A percentile compares a stretch with the other conserved stretches of the same genome.
Evolutionary conservation across 169 alveolate genomes (phyloP).

Genomic region (Cystoisospora suis): DNA sequence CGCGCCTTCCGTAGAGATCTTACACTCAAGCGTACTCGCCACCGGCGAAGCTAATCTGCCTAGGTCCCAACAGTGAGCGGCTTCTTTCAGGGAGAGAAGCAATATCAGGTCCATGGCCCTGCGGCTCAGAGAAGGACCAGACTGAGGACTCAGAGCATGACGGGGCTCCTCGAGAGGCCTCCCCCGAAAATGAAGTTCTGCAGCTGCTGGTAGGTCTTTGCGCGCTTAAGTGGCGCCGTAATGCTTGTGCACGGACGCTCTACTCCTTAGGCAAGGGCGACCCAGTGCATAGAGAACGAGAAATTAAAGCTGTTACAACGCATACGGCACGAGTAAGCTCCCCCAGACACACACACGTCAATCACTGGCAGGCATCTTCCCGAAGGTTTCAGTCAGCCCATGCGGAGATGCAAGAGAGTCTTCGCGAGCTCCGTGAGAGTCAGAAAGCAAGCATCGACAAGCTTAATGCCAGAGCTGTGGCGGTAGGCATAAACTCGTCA

Average conservation of each 20-base stretch:
- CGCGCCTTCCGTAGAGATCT: not conserved
- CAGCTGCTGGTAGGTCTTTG: too few relatives aligned
- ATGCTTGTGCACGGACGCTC: too few relatives aligned
- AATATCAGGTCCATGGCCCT: too few relatives aligned
- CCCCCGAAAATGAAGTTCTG: too few relatives aligned
- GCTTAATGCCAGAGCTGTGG: not conserved
- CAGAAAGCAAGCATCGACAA: not conserved
- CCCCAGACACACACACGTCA: not conserved
- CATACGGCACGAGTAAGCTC: not conserved
- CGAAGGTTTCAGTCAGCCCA: not conserved
- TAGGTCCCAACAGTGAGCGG: too few relatives aligned
- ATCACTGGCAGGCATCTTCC: not conserved
- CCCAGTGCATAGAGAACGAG: constrained; percentile 16
- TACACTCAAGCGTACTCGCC: not conserved
- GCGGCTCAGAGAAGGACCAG: too few relatives aligned
- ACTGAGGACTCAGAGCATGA: too few relatives aligned
- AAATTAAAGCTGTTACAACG: not conserved
- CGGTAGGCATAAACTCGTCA: not conserved
- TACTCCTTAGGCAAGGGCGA: constrained; percentile 18
- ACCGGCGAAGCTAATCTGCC: not conserved
- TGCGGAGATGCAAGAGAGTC: not conserved
- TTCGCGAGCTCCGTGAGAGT: not conserved
- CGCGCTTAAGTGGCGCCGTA: too few relatives aligned
- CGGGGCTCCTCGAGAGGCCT: too few relatives aligned
- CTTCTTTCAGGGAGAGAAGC: too few relatives aligned